Conservation (phyloP, 2,329 filamentous ascomycete species). For the Alternaria dauci region DNA sequence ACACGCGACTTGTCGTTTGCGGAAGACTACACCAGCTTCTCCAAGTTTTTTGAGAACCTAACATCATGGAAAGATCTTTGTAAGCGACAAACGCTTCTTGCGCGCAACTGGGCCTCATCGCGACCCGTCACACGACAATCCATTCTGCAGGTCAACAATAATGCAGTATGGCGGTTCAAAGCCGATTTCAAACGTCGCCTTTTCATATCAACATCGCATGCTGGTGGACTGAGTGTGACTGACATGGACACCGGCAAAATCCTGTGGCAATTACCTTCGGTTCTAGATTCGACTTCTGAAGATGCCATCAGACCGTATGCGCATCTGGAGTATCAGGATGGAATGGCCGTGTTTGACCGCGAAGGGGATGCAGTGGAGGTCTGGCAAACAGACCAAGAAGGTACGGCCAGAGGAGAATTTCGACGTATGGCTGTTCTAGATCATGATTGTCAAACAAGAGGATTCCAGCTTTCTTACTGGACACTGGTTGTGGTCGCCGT, state of each 20-base stretch:
- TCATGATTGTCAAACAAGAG: conserved; percentile 13
- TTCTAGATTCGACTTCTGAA: conserved; percentile 3
- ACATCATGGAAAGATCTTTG: conserved; percentile 16
- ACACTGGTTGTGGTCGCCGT: conserved; percentile 11
- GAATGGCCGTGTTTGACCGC: conserved; percentile 13
- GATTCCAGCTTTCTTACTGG: conserved; percentile 18
- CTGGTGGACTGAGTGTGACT: conserved; percentile 9
- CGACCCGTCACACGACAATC: conserved; percentile 13
- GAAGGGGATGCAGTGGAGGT: conserved; percentile 11
- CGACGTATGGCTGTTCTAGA: conserved; percentile 7
- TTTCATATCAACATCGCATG: conserved; percentile 16
- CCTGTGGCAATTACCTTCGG: conserved; percentile 8
- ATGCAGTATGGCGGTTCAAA: conserved; percentile 16
- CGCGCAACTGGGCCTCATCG: conserved; percentile 3
- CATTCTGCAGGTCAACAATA: conserved; percentile 8
- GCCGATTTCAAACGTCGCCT: conserved; percentile 16
- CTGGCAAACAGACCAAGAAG: conserved; percentile 12
- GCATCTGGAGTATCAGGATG: conserved; percentile 17
- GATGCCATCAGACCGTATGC: conserved; percentile 11
- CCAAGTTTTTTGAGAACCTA: conserved; percentile 9
- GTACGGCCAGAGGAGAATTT: conserved; percentile 8
- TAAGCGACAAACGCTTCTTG: conserved; percentile 8
- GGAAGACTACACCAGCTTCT: conserved; percentile 11
- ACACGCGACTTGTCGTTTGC: conserved; percentile 10
- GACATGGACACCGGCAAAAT: conserved; percentile 14